Evolutionary conservation across 73 alveolate species (phyloP).

Genomic region (Paramecium sexaurelia): DNA sequence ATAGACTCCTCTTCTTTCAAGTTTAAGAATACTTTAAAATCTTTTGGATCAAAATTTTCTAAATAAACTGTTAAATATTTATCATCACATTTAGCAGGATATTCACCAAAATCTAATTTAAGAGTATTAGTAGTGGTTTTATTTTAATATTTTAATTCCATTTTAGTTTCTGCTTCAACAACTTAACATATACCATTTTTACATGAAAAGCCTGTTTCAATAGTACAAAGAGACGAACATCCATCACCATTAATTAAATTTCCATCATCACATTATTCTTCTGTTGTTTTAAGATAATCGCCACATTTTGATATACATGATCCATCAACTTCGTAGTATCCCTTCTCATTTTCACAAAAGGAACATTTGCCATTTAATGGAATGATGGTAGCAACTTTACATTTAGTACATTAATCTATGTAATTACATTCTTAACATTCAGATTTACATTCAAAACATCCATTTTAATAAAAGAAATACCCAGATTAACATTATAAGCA

Average conservation of each 20-base stretch:
- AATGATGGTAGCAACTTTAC: not conserved
- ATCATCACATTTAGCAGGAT: not conserved
- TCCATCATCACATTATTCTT: slow-evolving; percentile 71
- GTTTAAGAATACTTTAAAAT: not conserved
- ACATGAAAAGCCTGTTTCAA: slow-evolving; percentile 61
- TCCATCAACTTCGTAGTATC: slow-evolving; percentile 1
- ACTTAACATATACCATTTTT: not conserved
- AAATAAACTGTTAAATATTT: not conserved
- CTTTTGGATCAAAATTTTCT: slow-evolving; percentile 18
- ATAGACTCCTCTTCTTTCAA: not conserved
- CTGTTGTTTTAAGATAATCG: slow-evolving; percentile 66
- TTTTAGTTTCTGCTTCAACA: not conserved
- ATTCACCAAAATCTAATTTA: not conserved
- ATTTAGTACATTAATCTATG: not conserved
- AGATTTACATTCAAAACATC: not conserved
- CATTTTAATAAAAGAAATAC: not conserved
- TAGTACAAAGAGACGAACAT: slow-evolving; percentile 43
- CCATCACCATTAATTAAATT: slow-evolving; percentile 61
- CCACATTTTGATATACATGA: slow-evolving; percentile 67
- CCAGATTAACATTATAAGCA: slow-evolving; percentile 15
- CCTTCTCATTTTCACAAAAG: not conserved
- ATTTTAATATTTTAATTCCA: not conserved
- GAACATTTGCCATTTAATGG: slow-evolving; percentile 32
- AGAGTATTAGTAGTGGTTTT: slow-evolving; percentile 42
- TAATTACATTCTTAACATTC: not conserved